A percentile compares a stretch with the other conserved stretches of the same genome.
phyloP scores from a whole-genome alignment of 495 filamentous ascomycete genomes.

The Neurospora terricola region DNA sequence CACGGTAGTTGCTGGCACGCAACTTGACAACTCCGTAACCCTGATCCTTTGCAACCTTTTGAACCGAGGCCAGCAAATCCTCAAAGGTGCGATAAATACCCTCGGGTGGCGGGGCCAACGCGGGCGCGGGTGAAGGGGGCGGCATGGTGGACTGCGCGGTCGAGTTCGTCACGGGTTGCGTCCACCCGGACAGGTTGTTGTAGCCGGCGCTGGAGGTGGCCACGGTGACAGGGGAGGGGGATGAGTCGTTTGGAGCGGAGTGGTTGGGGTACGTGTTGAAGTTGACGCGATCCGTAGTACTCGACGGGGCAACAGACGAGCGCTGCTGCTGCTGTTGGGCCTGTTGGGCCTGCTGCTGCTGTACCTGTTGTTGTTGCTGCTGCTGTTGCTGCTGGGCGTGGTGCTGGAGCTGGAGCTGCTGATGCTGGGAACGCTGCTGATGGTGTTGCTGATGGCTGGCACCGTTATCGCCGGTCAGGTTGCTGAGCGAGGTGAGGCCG shows the following conservation, averaged over 20 bases:
- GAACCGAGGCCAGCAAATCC: constrained; percentile 33
- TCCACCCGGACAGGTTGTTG: constrained; percentile 20
- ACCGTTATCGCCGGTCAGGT: constrained; percentile 12
- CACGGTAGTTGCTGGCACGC: constrained; percentile 41
- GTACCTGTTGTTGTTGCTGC: constrained; percentile 8
- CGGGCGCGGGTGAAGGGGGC: constrained; percentile 22
- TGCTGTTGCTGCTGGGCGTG: constrained; percentile 10
- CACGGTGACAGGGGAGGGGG: constrained; percentile 28
- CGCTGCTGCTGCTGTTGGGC: constrained; percentile 18
- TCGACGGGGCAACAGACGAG: constrained; percentile 9
- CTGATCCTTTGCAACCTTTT: constrained; percentile 37
- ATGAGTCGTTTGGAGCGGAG: constrained; percentile 22
- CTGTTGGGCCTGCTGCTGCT: constrained; percentile 10
- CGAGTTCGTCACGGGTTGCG: constrained; percentile 13
- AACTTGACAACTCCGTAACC: constrained; percentile 42
- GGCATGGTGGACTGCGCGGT: constrained; percentile 18
- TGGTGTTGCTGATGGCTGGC: constrained; percentile 9
- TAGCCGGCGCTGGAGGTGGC: constrained; percentile 20
- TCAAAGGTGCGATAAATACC: constrained; percentile 37
- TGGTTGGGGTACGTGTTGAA: constrained; percentile 23
- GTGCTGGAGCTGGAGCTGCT: constrained; percentile 7
- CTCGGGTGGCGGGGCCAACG: constrained; percentile 36
- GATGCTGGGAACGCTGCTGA: constrained; percentile 11
- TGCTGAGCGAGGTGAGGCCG: constrained; percentile 15
- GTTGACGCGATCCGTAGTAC: constrained; percentile 17